These are phyloP conservation scores for Calonectria multiphialidica DNA, from an alignment of 2,329 filamentous ascomycete genomes.

Conservation along the genomic window DNA sequence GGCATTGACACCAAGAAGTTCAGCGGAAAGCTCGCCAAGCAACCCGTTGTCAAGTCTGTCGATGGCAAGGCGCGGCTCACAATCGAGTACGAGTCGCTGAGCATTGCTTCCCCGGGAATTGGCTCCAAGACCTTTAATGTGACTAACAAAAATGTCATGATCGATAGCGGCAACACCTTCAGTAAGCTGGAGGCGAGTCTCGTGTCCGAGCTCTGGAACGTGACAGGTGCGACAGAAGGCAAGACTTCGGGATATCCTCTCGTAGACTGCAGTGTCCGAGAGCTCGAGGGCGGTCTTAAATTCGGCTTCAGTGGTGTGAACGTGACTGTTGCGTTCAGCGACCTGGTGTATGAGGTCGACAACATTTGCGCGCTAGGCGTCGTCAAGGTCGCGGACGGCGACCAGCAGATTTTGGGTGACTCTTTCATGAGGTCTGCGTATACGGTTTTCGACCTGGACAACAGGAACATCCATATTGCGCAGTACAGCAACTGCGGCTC, in stretches of 20 bases:
- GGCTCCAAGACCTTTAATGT: conserved; percentile 58
- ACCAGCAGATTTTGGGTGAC: conserved; percentile 48
- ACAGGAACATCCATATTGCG: conserved; percentile 46
- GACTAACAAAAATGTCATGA: conserved; percentile 54
- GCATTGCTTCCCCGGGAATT: conserved; percentile 41
- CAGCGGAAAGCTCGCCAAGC: conserved; percentile 60
- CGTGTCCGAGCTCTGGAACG: not conserved
- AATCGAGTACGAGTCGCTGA: conserved; percentile 48
- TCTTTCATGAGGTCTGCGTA: conserved; percentile 55
- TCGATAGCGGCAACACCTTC: conserved; percentile 74
- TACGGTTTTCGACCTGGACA: conserved; percentile 50
- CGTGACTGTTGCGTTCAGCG: conserved; percentile 8
- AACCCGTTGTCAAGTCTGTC: conserved; percentile 60
- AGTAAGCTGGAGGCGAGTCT: conserved; percentile 68
- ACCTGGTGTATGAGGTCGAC: conserved; percentile 2
- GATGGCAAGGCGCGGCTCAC: conserved; percentile 47
- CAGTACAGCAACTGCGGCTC: conserved; percentile 45
- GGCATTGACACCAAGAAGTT: conserved; percentile 66
- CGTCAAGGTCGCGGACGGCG: conserved; percentile 34
- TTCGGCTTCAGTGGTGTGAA: conserved; percentile 10
- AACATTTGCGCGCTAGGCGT: not conserved
- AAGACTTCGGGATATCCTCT: conserved; percentile 53
- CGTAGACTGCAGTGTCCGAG: not conserved
- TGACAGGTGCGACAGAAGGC: conserved; percentile 52
- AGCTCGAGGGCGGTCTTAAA: not conserved